Evolutionary conservation across 164 flowering plant genomes (phyloP).

Genomic region (Macadamia integrifolia): DNA sequence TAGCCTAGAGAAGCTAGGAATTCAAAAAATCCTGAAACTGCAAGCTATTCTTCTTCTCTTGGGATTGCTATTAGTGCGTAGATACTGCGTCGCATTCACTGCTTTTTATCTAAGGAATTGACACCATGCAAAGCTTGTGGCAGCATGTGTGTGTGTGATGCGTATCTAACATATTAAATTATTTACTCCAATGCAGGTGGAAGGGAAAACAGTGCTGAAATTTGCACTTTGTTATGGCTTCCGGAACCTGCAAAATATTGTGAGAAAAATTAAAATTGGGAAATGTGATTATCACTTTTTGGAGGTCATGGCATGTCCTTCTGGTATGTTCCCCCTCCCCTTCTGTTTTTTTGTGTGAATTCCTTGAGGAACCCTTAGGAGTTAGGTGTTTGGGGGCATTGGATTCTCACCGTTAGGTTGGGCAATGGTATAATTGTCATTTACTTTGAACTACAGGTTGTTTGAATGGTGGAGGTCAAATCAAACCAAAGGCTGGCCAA

Average conservation of each 20-base stretch:
- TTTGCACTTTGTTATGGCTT: conserved; percentile 98
- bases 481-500: conserved; percentile 78
- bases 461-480: conserved; percentile 97
- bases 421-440: background rate
- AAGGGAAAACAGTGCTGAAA: conserved; percentile 62
- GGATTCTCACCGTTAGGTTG: background rate
- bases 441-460: conserved; percentile 51
- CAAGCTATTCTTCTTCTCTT: too few relatives aligned
- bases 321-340: conserved; percentile 41
- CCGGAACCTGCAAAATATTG: conserved; percentile 84
- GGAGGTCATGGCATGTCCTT: conserved; percentile 99
- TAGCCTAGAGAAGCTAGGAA: too few relatives aligned
- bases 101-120: too few relatives aligned
- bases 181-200: conserved; percentile 45
- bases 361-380: background rate
- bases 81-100: too few relatives aligned
- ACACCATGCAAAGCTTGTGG: background rate
- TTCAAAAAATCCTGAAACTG: too few relatives aligned
- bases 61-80: too few relatives aligned
- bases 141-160: background rate
- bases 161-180: background rate
- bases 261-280: conserved; percentile 66
- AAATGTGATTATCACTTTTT: conserved; percentile 89
- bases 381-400: background rate
- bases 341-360: background rate